A percentile compares a stretch with the other conserved stretches of the same genome.
These are phyloP conservation scores for Fomitopsis schrenkii DNA, from an alignment of 1,284 basidiomycete genomes.

Conservation along the genomic window DNA sequence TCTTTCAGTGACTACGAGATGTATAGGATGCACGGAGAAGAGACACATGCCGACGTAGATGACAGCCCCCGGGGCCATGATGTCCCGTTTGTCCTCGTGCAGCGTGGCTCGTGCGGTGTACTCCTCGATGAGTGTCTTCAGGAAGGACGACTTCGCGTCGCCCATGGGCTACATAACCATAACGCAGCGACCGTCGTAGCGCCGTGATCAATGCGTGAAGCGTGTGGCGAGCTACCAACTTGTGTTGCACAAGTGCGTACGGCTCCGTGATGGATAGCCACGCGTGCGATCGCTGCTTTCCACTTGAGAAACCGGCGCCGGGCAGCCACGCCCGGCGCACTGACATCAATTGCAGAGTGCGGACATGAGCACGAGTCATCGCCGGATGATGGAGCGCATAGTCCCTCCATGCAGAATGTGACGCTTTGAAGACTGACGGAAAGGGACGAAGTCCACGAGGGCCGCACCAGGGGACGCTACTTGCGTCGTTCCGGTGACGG, in stretches of 20 bases:
- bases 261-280: constrained; percentile 17
- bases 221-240: constrained; percentile 10
- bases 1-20: too few species aligned
- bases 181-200: neutral
- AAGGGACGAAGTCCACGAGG: constrained; percentile 15
- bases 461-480: constrained; percentile 11
- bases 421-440: too few species aligned
- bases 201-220: too few species aligned
- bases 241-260: constrained; percentile 14
- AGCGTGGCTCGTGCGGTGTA: constrained; percentile 7
- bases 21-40: neutral
- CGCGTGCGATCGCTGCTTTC: constrained; percentile 33
- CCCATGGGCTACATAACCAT: constrained; percentile 28
- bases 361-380: too few species aligned
- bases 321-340: constrained; percentile 51
- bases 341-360: too few species aligned
- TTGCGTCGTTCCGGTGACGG: constrained; percentile 8
- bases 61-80: constrained; percentile 48
- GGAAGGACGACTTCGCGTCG: constrained; percentile 45
- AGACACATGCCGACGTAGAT: constrained; percentile 39
- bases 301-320: constrained; percentile 45
- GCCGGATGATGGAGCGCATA: too few species aligned
- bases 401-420: too few species aligned
- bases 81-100: constrained; percentile 41
- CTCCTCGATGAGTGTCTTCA: constrained; percentile 40